Percentiles rank a stretch among this genome's conserved stretches.
Evolutionary conservation across 495 filamentous ascomycete genomes (phyloP).

Genomic region (Copromyces sp.): DNA sequence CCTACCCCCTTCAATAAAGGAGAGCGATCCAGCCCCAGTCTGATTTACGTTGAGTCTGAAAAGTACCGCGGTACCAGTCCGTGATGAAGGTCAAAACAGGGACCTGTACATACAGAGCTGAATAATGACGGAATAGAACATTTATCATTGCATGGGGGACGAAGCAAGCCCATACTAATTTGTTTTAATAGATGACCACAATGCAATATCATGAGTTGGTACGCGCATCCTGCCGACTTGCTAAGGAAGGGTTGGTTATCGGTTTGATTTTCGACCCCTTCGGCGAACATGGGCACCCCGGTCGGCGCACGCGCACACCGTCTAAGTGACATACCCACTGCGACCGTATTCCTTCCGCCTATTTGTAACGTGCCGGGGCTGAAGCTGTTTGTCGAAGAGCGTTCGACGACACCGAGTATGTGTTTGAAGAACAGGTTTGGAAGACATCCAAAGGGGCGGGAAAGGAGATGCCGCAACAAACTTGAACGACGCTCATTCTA

Average conservation of each 20-base stretch:
- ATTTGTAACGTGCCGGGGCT: background rate
- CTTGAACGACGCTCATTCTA: background rate
- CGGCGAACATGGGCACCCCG: background rate
- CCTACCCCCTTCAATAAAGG: constrained; percentile 47
- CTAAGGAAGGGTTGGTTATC: background rate
- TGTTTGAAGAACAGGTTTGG: background rate
- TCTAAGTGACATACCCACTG: background rate
- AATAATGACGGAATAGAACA: background rate
- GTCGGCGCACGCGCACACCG: background rate
- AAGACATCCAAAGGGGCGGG: background rate
- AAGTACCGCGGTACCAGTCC: background rate
- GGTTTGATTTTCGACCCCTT: background rate
- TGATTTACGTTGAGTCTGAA: background rate
- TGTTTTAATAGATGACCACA: background rate
- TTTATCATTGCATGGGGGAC: background rate
- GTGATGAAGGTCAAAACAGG: background rate
- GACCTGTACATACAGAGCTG: background rate
- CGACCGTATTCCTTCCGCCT: background rate
- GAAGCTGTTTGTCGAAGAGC: background rate
- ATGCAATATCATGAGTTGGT: background rate
- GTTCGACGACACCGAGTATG: background rate
- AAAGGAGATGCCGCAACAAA: background rate
- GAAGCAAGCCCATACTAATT: background rate
- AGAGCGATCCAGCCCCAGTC: background rate
- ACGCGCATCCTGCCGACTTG: background rate